phyloP scores from a whole-genome alignment of 306 rosid genomes.

The Chamaecrista fasciculata region DNA sequence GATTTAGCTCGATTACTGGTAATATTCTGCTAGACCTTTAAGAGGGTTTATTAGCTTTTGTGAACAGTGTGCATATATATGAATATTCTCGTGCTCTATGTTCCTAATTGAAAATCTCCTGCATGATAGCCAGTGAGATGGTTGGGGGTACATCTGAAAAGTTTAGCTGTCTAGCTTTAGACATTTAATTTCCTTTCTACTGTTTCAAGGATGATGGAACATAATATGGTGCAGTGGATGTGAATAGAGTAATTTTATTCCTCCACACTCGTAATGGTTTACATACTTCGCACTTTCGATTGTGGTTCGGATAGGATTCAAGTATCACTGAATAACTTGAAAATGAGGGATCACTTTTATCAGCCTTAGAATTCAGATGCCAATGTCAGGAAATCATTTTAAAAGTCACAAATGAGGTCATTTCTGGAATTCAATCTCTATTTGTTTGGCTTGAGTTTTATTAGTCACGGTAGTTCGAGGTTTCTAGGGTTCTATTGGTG shows the following conservation, averaged over 20 bases:
- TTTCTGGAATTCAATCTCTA: background rate
- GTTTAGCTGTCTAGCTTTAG: background rate
- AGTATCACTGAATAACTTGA: background rate
- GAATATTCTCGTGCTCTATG: background rate
- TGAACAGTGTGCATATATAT: background rate
- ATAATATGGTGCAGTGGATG: conserved; percentile 21
- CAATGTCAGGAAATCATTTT: background rate
- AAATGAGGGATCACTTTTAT: background rate
- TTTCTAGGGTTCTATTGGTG: background rate
- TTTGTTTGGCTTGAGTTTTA: conserved; percentile 19
- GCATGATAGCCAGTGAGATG: background rate
- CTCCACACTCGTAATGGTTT: background rate
- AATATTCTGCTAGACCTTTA: background rate
- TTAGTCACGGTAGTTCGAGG: background rate
- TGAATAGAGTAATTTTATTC: background rate
- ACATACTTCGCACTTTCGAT: background rate
- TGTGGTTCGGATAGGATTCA: conserved; percentile 8
- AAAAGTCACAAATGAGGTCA: background rate
- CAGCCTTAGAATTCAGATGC: background rate
- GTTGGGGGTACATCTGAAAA: background rate
- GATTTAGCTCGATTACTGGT: conserved; percentile 8
- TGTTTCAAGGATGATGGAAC: background rate
- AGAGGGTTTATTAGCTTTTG: conserved; percentile 25
- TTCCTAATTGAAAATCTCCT: background rate
- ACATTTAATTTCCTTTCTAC: conserved; percentile 18